phyloP scores from a whole-genome alignment of 1,284 basidiomycete species.

The Clitocybe nebularis region DNA sequence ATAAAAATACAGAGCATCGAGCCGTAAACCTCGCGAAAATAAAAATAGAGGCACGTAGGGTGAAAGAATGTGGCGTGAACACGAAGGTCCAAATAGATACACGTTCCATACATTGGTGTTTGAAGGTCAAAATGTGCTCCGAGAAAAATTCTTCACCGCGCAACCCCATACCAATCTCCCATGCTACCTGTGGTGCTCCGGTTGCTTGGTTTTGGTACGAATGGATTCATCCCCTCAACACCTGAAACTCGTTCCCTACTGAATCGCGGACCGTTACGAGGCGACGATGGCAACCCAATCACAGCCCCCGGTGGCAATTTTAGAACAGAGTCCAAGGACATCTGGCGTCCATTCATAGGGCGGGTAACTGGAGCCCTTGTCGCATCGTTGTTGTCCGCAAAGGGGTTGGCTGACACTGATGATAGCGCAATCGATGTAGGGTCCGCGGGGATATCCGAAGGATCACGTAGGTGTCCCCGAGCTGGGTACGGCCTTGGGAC shows the following conservation, averaged over 20 bases:
- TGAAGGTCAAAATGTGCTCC: too few species aligned
- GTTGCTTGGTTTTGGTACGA: conserved; percentile 1
- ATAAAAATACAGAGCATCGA: conserved; percentile 7
- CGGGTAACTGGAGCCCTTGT: conserved; percentile 10
- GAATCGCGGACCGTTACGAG: conserved; percentile 8
- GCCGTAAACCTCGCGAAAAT: background rate
- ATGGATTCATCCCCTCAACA: conserved; percentile 9
- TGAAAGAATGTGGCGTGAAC: conserved; percentile 1
- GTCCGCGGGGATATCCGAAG: conserved; percentile 28
- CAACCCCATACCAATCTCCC: conserved; percentile 24
- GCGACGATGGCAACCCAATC: conserved; percentile 15
- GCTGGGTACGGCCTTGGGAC: conserved; percentile 14
- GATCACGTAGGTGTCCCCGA: conserved; percentile 23
- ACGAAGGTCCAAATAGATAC: background rate
- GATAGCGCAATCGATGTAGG: conserved; percentile 24
- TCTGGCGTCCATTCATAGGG: conserved; percentile 1
- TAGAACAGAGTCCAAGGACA: conserved; percentile 5
- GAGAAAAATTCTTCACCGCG: conserved; percentile 6
- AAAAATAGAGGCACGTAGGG: background rate
- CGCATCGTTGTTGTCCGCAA: conserved; percentile 16
- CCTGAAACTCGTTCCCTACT: conserved; percentile 5
- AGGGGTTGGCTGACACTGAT: conserved; percentile 23
- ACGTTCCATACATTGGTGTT: too few species aligned
- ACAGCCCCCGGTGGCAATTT: conserved; percentile 7
- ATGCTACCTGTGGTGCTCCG: conserved; percentile 14